Conservation (phyloP, 768 basidiomycete genomes). For the Trametes sanguinea region DNA sequence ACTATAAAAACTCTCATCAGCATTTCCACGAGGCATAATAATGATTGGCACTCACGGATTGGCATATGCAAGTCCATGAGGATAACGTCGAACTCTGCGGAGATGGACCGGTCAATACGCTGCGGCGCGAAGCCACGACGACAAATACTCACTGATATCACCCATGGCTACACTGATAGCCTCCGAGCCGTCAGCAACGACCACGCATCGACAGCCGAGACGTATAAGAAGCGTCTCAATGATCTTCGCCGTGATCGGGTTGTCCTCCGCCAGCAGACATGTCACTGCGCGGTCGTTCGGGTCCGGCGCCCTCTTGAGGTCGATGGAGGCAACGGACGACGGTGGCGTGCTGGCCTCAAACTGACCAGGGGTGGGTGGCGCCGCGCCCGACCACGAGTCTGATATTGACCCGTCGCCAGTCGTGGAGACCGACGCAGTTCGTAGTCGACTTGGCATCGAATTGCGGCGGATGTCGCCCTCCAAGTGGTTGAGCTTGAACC, state of each 20-base stretch:
- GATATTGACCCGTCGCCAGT: slow-evolving; percentile 78
- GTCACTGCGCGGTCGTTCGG: slow-evolving; percentile 88
- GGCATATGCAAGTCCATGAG: slow-evolving; percentile 97
- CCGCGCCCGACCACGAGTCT: slow-evolving; percentile 67
- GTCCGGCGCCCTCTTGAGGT: slow-evolving; percentile 74
- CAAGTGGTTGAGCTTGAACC: slow-evolving; percentile 82
- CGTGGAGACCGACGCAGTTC: slow-evolving; percentile 83
- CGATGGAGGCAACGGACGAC: slow-evolving; percentile 84
- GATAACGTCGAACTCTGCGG: slow-evolving; percentile 89
- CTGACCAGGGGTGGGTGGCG: slow-evolving; percentile 40
- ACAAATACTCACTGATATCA: slow-evolving; percentile 80
- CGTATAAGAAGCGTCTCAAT: slow-evolving; percentile 92
- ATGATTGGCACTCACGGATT: slow-evolving; percentile 61
- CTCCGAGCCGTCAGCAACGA: slow-evolving; percentile 95
- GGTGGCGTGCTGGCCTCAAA: slow-evolving; percentile 67
- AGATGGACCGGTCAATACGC: slow-evolving; percentile 28
- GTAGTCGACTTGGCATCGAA: slow-evolving; percentile 83
- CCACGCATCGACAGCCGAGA: slow-evolving; percentile 92
- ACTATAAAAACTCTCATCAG: slow-evolving; percentile 45
- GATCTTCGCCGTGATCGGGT: slow-evolving; percentile 97
- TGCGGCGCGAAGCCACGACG: slow-evolving; percentile 6
- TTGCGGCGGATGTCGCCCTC: slow-evolving; percentile 76
- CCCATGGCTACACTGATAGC: slow-evolving; percentile 97
- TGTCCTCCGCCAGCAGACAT: slow-evolving; percentile 93
- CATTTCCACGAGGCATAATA: background rate